Percentiles rank a stretch among this genome's conserved stretches.
Conservation (phyloP, 805 yeast genomes). For the Starmera dryadoides region DNA sequence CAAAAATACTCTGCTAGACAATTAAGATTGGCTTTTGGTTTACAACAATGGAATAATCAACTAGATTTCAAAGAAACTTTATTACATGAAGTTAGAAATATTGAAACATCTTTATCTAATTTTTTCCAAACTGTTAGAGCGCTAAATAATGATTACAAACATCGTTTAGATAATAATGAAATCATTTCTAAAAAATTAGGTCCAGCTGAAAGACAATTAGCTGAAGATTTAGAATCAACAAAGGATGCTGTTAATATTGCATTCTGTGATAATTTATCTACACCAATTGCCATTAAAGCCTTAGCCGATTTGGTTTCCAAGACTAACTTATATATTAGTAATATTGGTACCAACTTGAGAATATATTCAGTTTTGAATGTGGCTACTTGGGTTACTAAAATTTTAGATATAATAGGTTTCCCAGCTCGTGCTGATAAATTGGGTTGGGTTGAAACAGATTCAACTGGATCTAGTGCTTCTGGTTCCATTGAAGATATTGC, state of each 20-base stretch:
- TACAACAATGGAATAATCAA: conserved; percentile 88
- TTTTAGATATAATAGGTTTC: conserved; percentile 70
- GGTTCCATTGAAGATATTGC: conserved; percentile 53
- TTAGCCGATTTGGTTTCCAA: conserved; percentile 63
- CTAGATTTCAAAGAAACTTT: conserved; percentile 86
- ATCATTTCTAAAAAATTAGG: conserved; percentile 58
- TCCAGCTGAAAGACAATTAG: conserved; percentile 45
- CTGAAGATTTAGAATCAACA: conserved; percentile 39
- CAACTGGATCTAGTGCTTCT: conserved; percentile 15
- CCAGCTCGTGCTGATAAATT: conserved; percentile 57
- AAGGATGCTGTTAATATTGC: conserved; percentile 63
- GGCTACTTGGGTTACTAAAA: conserved; percentile 64
- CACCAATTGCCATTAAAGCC: conserved; percentile 64
- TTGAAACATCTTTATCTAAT: conserved; percentile 70
- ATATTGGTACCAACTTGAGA: conserved; percentile 42
- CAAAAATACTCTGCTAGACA: conserved; percentile 67
- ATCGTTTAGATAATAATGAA: conserved; percentile 37
- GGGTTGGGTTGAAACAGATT: conserved; percentile 65
- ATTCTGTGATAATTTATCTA: conserved; percentile 82
- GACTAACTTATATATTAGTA: conserved; percentile 64
- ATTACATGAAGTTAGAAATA: conserved; percentile 65
- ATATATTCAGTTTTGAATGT: conserved; percentile 61
- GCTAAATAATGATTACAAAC: conserved; percentile 56
- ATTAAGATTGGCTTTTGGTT: conserved; percentile 82
- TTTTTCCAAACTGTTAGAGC: conserved; percentile 89